Base-by-base conservation (phyloP, 805 yeast species). In the Yueomyces sinensis region DNA sequence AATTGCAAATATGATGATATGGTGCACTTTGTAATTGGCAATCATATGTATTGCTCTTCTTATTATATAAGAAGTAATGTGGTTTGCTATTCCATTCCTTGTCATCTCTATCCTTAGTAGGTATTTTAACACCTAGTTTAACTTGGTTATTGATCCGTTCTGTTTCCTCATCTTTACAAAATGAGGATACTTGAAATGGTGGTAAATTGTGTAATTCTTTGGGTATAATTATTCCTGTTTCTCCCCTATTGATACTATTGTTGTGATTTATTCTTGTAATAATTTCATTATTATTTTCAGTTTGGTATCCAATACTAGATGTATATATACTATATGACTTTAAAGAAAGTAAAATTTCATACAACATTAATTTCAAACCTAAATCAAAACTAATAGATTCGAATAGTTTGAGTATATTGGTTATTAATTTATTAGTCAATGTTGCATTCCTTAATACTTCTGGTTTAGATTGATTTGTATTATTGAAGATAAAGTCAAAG, bases 141-240 rank as follows among this genome's bases (percentile, higher is more conserved):
- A 19, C 15, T 9, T 25, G 18, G 13, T 27, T 36, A 7, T 28
- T 29, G 3, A 29, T 29, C 6, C 37, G 42, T 4, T 30, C 23
- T 7, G 18, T 25, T 16, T 30, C 27, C 18, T 35, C 25, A 14
- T 37, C 37, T 23, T 39, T 41, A 16, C 43, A 37, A 28, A 55
- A 55, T 13, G 59, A 55, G 9, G 59, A 52, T 5, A 54, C 54
- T 37, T 50, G 46, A 29, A 55, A 55, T 6, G 58, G 58, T 14
- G 60, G 58, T 13, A 55, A 35, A 9, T 43, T 37, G 13, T 45
- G 17, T 23, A 55, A 38, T 13, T 37, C 38, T 11, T 38, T 31
- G 6, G 59, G 59, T 1, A 48, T 33, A 15, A 44, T 41, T 18
- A 43, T 37, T n/a, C 6, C 11, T 4, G 20, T 22, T 20, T 7